A percentile compares a stretch with the other conserved stretches of the same genome.
Evolutionary conservation across 2,329 filamentous ascomycete genomes (phyloP).

Genomic region (Calonectria fujianensis): DNA sequence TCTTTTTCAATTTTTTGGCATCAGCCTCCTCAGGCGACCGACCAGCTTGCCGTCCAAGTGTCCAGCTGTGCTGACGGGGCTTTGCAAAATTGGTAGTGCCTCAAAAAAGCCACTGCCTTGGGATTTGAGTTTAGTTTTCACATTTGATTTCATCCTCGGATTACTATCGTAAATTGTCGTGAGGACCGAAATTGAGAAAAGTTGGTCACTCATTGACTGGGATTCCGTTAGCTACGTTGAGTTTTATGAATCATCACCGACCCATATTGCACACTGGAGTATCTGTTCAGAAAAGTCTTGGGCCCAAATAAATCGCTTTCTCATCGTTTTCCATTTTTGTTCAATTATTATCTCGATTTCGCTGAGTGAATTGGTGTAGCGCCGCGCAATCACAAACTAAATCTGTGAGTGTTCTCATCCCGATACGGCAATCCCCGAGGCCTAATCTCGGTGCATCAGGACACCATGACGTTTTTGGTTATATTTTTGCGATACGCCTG

Average conservation of each 20-base stretch:
- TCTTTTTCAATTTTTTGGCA: neutral
- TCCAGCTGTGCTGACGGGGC: neutral
- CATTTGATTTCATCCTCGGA: neutral
- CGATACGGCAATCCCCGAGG: conserved; percentile 12
- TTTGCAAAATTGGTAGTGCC: neutral
- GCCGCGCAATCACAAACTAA: neutral
- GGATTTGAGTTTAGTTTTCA: neutral
- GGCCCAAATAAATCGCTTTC: no score
- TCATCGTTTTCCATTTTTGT: neutral
- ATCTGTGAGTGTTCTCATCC: neutral
- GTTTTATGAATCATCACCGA: neutral
- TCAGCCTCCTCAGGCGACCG: neutral
- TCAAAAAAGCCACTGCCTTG: neutral
- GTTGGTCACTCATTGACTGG: neutral
- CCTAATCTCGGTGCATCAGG: no score
- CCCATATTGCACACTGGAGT: neutral
- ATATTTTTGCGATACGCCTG: neutral
- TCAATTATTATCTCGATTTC: neutral
- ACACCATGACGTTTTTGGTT: neutral
- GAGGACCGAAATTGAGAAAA: neutral
- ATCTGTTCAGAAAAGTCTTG: neutral
- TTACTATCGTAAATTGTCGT: neutral
- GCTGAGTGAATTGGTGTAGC: neutral
- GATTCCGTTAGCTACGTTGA: no score
- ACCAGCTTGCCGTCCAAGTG: neutral